phyloP scores from a whole-genome alignment of 129 eudicot genomes.

The Artemisia tridentata region DNA sequence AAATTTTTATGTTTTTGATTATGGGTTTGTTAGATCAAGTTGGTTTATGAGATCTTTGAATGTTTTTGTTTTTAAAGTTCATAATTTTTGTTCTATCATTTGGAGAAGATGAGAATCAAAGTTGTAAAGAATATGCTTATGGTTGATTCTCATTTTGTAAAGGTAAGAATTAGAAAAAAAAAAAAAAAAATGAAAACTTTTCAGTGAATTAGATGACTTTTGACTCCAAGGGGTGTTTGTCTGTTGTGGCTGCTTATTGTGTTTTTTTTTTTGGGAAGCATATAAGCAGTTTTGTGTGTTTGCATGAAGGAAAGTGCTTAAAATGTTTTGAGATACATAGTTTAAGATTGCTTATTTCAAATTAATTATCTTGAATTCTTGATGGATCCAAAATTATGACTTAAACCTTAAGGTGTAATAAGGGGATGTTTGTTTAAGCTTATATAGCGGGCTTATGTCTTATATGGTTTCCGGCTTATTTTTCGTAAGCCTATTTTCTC shows the following conservation, averaged over 20 bases:
- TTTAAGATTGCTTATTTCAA: too few species aligned
- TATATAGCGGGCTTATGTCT: too few species aligned
- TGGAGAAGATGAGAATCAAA: conserved; percentile 14
- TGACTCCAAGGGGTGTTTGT: not conserved
- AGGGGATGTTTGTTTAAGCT: too few species aligned
- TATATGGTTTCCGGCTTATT: too few species aligned
- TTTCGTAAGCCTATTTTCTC: too few species aligned
- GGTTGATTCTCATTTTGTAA: conserved; percentile 1
- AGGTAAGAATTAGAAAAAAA: not conserved
- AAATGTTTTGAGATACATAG: too few species aligned
- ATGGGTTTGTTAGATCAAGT: conserved; percentile 44
- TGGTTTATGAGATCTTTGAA: conserved; percentile 9
- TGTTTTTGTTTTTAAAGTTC: conserved; percentile 11
- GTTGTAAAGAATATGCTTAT: not conserved
- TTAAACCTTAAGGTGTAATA: not conserved
- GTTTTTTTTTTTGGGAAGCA: too few species aligned
- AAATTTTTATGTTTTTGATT: conserved; percentile 11
- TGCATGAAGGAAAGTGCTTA: not conserved
- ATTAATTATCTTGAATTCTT: too few species aligned
- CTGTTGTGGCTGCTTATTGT: not conserved
- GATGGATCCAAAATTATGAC: too few species aligned
- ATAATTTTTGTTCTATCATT: not conserved
- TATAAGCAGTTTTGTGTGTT: not conserved
- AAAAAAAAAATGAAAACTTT: not conserved
- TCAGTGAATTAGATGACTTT: not conserved